These are phyloP conservation scores for Candida dajiaensis DNA, from an alignment of 805 yeast species.

Conservation along the genomic window DNA sequence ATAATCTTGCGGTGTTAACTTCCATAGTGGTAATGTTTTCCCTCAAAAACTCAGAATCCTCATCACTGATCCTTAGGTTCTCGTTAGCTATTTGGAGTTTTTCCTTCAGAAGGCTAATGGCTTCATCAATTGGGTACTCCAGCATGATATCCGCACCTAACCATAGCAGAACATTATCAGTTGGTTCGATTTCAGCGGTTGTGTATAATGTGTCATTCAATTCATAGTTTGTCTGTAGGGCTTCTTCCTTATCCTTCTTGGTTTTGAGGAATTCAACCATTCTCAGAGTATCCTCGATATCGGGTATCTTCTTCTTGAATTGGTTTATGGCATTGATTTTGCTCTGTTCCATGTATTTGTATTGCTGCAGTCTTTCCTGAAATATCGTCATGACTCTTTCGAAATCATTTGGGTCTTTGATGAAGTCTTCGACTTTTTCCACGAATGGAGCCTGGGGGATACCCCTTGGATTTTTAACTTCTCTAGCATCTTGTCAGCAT, in stretches of 20 bases:
- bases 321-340: constrained; percentile 34
- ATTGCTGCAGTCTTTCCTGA: constrained; percentile 85
- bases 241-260: constrained; percentile 36
- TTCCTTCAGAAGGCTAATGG: constrained; percentile 57
- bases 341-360: constrained; percentile 69
- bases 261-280: constrained; percentile 56
- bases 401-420: constrained; percentile 65
- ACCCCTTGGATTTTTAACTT: constrained; percentile 74
- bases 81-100: constrained; percentile 59
- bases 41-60: constrained; percentile 77
- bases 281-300: constrained; percentile 77
- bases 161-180: constrained; percentile 78
- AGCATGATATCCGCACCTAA: constrained; percentile 98
- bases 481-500: constrained; percentile 4
- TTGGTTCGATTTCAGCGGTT: constrained; percentile 63
- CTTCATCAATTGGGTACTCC: constrained; percentile 89
- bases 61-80: constrained; percentile 59
- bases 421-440: constrained; percentile 70
- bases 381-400: constrained; percentile 64
- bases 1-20: constrained; percentile 90
- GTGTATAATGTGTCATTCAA: constrained; percentile 90
- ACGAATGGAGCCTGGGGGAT: constrained; percentile 96
- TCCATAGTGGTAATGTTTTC: constrained; percentile 96
- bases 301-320: constrained; percentile 77
- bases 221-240: constrained; percentile 77